Evolutionary conservation across 306 rosid species (phyloP).

Genomic region (Vachellia collinsii): DNA sequence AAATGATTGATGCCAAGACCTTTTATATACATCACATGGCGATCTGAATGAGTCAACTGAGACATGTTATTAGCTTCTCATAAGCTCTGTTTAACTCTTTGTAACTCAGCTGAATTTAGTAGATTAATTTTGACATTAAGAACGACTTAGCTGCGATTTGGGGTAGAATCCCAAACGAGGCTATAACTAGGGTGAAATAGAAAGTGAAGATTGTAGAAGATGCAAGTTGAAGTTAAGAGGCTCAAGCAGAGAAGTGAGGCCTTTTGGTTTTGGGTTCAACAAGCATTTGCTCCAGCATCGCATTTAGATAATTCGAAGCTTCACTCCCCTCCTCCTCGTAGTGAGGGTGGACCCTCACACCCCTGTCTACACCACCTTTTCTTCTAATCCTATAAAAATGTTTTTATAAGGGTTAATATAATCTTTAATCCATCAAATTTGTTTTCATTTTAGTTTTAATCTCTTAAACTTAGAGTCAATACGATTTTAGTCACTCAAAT

Average conservation of each 20-base stretch:
- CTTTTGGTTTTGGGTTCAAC: slow-evolving; percentile 34
- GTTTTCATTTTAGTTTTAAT: no score
- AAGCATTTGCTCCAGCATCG: slow-evolving; percentile 19
- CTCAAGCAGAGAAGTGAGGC: slow-evolving; percentile 40
- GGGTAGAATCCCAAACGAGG: slow-evolving; percentile 46
- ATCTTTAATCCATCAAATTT: no score
- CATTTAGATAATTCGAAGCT: background rate
- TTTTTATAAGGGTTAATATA: no score
- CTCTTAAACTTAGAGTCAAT: no score
- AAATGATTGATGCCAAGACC: background rate
- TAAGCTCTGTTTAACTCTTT: background rate
- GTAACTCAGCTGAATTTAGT: slow-evolving; percentile 17
- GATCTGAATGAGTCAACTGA: background rate
- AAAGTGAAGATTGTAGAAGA: slow-evolving; percentile 30
- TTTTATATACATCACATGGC: background rate
- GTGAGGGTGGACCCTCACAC: no score
- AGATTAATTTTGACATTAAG: slow-evolving; percentile 55
- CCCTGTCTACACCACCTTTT: no score
- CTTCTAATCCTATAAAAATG: no score
- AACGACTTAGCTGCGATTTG: slow-evolving; percentile 56
- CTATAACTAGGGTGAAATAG: slow-evolving; percentile 46
- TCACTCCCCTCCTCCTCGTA: no score
- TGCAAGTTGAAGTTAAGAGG: background rate
- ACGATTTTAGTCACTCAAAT: no score
- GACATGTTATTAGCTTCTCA: background rate